Percentiles rank a stretch among this genome's conserved stretches.
Conservation (phyloP, 1,284 basidiomycete genomes). For the Ceratobasidium sp. region DNA sequence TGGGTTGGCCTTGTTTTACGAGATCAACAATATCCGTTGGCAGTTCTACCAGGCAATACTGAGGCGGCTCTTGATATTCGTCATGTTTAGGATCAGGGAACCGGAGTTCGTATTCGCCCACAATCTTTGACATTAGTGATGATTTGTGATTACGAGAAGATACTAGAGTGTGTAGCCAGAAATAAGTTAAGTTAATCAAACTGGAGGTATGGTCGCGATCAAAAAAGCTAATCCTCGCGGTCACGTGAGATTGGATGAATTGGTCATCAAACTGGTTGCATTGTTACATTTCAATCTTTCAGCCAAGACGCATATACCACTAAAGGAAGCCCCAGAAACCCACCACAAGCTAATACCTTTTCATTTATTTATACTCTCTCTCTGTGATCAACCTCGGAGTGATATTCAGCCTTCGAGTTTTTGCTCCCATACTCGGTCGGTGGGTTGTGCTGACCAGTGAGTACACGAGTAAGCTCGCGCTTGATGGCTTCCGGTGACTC, state of each 20-base stretch:
- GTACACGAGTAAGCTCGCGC: constrained; percentile 26
- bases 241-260: not conserved
- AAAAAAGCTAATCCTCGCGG: not conserved
- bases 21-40: constrained; percentile 44
- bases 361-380: not conserved
- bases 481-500: constrained; percentile 29
- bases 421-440: constrained; percentile 3
- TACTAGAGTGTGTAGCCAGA: too few relatives aligned
- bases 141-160: too few relatives aligned
- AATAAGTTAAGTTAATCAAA: not conserved
- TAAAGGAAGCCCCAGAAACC: not conserved
- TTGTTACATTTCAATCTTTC: not conserved
- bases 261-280: not conserved
- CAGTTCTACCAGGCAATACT: constrained; percentile 75
- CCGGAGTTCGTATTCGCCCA: constrained; percentile 18
- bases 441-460: not conserved
- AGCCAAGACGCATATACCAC: not conserved
- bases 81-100: constrained; percentile 19
- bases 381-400: constrained; percentile 14
- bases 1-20: constrained; percentile 39
- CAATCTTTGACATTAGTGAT: not conserved
- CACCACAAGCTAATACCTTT: not conserved
- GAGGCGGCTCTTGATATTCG: constrained; percentile 14
- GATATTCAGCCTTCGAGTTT: constrained; percentile 15
- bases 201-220: not conserved